Base-by-base conservation (phyloP, 1,284 basidiomycete species). In the Vanrija pseudolonga region DNA sequence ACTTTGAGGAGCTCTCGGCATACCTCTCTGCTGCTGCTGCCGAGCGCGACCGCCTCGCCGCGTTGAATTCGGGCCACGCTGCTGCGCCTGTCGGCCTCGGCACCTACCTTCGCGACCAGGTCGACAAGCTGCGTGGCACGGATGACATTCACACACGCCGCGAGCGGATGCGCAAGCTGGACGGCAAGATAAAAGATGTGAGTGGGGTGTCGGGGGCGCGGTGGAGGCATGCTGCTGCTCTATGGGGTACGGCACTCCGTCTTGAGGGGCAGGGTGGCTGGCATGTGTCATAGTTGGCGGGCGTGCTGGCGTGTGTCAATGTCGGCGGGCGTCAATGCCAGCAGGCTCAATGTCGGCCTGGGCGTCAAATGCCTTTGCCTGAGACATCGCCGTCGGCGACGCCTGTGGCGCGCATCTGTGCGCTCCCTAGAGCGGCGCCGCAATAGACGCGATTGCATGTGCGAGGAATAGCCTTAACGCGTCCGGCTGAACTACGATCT, bases 1-100 rank as follows among this genome's bases (percentile, higher is more conserved):
- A 99, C 73, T 97, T 98, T 64, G 95, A 99, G 76, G 95, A 98
- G 70, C 83, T 98, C 6, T 94, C 92, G 6, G 90, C 93, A 53
- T 98, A 98, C 74, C 81, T 99, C 6, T 90, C 90, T 2, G 88
- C 88, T 7, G 85, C 97, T 26, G 93, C 90, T 0, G 81, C 85
- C 8, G 95, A 98, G 77, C 86, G 95, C 12, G 96, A 98, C 72
- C 81, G 95, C 39, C 80, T 98, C 9, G 86, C 90, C 15, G 90
- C 90, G 2, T 80, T 93, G 46, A 88, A 87, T 67, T 85, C 84
- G 6, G 73, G 78, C 1, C 76, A 77, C 53, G 64, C 67, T 2
- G 68, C 69, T 20, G 77, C 77, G 12, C 78, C 80, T 0, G 74
- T 80, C 0, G 94, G 94, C 0, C 70, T 97, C 6, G 85, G 91